Evolutionary conservation across 345 rosid species (phyloP), one percentile per base, ranked within the genome.

Genomic region (Euphorbia tirucalli): DNA sequence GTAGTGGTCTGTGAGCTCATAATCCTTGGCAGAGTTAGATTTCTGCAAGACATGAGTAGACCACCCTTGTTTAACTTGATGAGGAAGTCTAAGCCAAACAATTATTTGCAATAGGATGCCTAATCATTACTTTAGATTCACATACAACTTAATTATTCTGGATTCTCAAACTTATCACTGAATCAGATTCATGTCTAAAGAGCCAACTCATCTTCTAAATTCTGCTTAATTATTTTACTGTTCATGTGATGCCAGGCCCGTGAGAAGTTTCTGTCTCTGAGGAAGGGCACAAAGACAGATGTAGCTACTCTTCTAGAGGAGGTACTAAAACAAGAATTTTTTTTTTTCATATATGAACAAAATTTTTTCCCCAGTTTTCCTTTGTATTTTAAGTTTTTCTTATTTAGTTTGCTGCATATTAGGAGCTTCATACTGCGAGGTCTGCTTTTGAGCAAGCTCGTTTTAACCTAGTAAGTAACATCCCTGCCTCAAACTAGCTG

Each of bases 391-490:
- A 49, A 75, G 32, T 64, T 56, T 35, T 37, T 31, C 28, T 56
- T 18, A 44, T 56, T 18, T 48, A 14, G 14, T 35, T 37, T 24
- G 58, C n/a, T 21, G 49, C 50, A 50, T 68, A 52, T 69, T 77
- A 95, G 98, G 99, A 95, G 81, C 99, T 95, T 88, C 91, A 89
- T 78, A 78, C 73, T 78, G 83, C 99, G 57, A 88, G 99, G 74
- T 79, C 99, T 58, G 75, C 85, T 71, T 95, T 95, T 89, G 99
- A 95, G 87, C 90, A 92, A 79, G 93, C 98, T 77, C 97, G 98
- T 46, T 95, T 95, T 74, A 87, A 83, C 80, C 83, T 95, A 71
- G 99, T 95, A 80, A 81, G 85, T 75, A 61, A 63, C 43, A 31
- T 65, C 54, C 70, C 58, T 66, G 31, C 6, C 31, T 48, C 62